phyloP scores from a whole-genome alignment of 768 basidiomycete species.

The Nidularia sp. region DNA sequence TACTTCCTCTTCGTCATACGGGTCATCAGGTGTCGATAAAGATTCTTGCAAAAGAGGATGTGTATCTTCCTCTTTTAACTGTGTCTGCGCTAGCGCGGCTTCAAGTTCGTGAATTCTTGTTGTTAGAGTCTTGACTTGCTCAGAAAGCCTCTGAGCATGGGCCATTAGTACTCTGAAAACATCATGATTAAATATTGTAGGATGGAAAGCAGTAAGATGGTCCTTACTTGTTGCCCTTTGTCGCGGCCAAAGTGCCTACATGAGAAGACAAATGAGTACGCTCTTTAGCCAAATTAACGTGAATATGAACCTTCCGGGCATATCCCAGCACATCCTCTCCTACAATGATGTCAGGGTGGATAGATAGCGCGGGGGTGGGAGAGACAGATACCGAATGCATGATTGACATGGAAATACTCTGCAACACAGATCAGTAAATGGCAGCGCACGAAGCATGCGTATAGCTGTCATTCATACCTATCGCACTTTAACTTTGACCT shows the following conservation, averaged over 20 bases:
- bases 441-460: background rate
- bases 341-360: conserved; percentile 6
- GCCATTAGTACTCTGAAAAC: conserved; percentile 43
- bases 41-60: conserved; percentile 12
- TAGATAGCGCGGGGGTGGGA: background rate
- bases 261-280: background rate
- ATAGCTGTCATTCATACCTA: conserved; percentile 18
- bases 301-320: conserved; percentile 41
- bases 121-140: conserved; percentile 40
- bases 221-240: conserved; percentile 52
- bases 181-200: background rate
- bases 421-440: conserved; percentile 1
- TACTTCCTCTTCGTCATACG: conserved; percentile 10
- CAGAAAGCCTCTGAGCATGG: conserved; percentile 41
- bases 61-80: conserved; percentile 9
- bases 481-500: conserved; percentile 57
- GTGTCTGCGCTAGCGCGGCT: conserved; percentile 25
- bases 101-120: conserved; percentile 43
- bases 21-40: conserved; percentile 1
- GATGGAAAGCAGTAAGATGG: background rate
- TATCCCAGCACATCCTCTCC: conserved; percentile 47
- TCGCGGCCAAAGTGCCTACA: conserved; percentile 43
- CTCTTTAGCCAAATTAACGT: background rate
- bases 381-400: conserved; percentile 32
- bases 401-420: conserved; percentile 53